Percentiles rank a stretch among this genome's conserved stretches.
phyloP scores from a whole-genome alignment of 2,329 filamentous ascomycete species.

The Clonostachys sp. region DNA sequence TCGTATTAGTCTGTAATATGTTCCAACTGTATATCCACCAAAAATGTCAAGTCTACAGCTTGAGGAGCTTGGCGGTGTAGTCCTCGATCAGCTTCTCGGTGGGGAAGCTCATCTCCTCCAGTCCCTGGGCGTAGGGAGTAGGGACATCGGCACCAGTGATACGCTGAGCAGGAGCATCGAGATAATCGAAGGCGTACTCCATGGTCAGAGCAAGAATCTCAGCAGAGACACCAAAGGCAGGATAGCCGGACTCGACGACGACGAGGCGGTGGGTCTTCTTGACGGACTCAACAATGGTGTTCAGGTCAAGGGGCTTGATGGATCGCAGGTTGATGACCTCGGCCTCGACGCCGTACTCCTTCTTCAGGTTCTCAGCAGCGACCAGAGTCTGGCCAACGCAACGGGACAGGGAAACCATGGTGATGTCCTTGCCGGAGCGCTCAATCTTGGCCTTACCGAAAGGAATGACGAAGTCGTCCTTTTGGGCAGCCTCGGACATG shows the following conservation, averaged over 20 bases:
- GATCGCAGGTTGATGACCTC: constrained; percentile 99
- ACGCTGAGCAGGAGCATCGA: constrained; percentile 87
- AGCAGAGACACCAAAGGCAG: constrained; percentile 85
- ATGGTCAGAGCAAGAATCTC: constrained; percentile 93
- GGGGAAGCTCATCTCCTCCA: constrained; percentile 96
- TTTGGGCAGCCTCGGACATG: constrained; percentile 95
- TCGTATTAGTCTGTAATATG: too few species aligned
- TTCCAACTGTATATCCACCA: too few species aligned
- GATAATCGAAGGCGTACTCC: constrained; percentile 98
- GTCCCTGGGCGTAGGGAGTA: constrained; percentile 86
- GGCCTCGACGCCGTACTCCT: constrained; percentile 91
- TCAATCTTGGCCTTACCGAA: constrained; percentile 99
- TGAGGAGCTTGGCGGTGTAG: constrained; percentile 85
- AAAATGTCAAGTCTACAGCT: constrained; percentile 47
- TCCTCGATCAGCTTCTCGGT: constrained; percentile 82
- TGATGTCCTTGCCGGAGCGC: constrained; percentile 91
- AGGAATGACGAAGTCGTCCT: constrained; percentile 92
- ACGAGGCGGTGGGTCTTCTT: constrained; percentile 97
- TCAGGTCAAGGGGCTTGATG: constrained; percentile 92
- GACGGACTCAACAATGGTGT: constrained; percentile 91
- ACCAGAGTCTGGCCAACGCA: constrained; percentile 89
- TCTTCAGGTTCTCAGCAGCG: constrained; percentile 87
- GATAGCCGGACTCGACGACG: constrained; percentile 92
- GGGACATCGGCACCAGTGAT: constrained; percentile 97
- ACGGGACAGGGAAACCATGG: constrained; percentile 90